Evolutionary conservation across 1,139 yeast genomes (phyloP), one percentile per base, ranked within the genome.

Genomic region (Blastobotrys illinoisensis): DNA sequence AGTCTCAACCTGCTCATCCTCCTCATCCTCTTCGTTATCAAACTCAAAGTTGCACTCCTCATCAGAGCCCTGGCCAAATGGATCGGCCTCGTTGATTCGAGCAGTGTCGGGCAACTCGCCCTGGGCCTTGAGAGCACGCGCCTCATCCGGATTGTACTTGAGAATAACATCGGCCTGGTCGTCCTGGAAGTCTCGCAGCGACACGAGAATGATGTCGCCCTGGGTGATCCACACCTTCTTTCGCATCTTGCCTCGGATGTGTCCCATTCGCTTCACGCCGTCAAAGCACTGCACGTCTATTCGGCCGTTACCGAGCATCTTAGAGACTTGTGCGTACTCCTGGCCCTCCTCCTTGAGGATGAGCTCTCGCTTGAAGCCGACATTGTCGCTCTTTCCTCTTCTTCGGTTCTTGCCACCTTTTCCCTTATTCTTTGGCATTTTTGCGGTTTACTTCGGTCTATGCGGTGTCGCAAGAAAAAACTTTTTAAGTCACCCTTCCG

Each of bases 161-260:
- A 93, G 95, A 54, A 95, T 93, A 63, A 95, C 98, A 72, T 95
- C 99, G 78, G 97, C 95, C 73, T 88, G 95, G 62, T 89, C 97
- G 70, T 93, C 98, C 75, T 95, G 97, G 83, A 93, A 95, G 69
- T 95, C 99, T 80, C 99, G 89, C 68, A 95, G 82, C 5, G 97
- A 90, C 50, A 93, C 93, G 69, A 95, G 79, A 64, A 95, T 90
- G 66, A 95, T 95, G 71, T 95, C 99, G 76, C 99, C 99, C 75
- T 90, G 98, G 48, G 89, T 88, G 89, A 95, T 91, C 99, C 99
- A 95, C 60, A 91, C 98, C 83, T 93, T 93, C 85, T 95, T 95
- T 81, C 99, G 88, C 78, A 95, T 82, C 74, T 95, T 95, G 65
- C 99, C 99, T 80, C 99, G 88, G 69, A 95, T 95, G 71, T 93